Conservation (phyloP, 768 basidiomycete species). For the Pulveroboletus sp. region DNA sequence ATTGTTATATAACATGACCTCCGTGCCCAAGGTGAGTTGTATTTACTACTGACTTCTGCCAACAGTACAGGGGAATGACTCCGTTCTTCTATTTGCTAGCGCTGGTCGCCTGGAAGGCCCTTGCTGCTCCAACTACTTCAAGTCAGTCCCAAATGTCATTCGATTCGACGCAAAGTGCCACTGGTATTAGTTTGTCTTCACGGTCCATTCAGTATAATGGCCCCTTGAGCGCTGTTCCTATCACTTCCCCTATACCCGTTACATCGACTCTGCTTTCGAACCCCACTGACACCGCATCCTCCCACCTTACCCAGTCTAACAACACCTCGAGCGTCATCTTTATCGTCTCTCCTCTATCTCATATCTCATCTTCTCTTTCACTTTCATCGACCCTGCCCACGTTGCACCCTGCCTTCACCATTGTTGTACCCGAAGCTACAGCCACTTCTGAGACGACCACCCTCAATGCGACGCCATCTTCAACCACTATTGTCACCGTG, state of each 20-base stretch:
- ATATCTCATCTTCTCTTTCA: not conserved
- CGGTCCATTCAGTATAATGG: not conserved
- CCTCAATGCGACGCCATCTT: not conserved
- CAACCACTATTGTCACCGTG: conserved; percentile 6
- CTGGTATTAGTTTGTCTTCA: not conserved
- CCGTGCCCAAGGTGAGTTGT: not conserved
- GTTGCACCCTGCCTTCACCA: not conserved
- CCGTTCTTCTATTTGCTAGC: conserved; percentile 6
- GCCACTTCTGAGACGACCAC: conserved; percentile 11
- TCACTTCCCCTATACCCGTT: not conserved
- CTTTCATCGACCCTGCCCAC: not conserved
- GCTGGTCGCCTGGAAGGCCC: conserved; percentile 11
- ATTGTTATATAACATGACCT: not conserved
- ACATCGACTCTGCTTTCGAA: not conserved
- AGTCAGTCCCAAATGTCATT: not conserved
- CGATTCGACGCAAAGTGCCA: not conserved
- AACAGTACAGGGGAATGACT: conserved; percentile 6
- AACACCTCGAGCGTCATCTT: not conserved
- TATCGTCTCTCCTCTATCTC: not conserved
- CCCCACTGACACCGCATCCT: not conserved
- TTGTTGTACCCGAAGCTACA: conserved; percentile 8
- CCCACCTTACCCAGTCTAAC: not conserved
- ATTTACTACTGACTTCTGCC: not conserved
- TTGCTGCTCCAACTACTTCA: conserved; percentile 12
- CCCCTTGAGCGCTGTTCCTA: not conserved